Percentiles rank a stretch among this genome's conserved stretches.
Conservation (phyloP, 1,284 basidiomycete genomes). For the Leccinum subrobustum region DNA sequence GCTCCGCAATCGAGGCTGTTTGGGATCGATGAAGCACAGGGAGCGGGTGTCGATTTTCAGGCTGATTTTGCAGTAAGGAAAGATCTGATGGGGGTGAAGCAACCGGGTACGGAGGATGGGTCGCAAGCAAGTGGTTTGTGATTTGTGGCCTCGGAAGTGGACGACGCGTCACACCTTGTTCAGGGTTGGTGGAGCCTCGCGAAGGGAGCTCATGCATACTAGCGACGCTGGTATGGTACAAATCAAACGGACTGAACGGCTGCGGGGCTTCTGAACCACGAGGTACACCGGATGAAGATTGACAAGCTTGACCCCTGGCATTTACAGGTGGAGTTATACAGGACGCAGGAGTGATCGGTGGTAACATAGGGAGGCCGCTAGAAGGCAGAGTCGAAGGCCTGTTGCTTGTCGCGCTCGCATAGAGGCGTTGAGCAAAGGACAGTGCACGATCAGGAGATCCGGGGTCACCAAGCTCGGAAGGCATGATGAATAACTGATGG, state of each 20-base stretch:
- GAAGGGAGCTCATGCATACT: slow-evolving; percentile 1
- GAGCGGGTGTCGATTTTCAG: neutral
- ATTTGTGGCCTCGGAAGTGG: neutral
- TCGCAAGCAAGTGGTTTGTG: neutral
- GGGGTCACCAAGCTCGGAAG: neutral
- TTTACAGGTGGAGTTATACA: neutral
- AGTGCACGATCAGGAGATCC: slow-evolving; percentile 9
- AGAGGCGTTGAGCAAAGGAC: slow-evolving; percentile 32
- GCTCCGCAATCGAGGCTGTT: neutral
- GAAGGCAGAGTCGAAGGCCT: slow-evolving; percentile 2
- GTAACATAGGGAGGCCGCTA: slow-evolving; percentile 3
- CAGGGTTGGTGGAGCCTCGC: neutral
- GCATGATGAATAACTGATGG: neutral
- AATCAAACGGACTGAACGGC: slow-evolving; percentile 13
- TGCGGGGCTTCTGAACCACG: slow-evolving; percentile 2
- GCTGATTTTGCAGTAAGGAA: neutral
- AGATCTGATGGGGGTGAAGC: neutral
- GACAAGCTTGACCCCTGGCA: neutral
- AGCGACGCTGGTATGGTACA: slow-evolving; percentile 21
- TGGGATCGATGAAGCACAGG: neutral
- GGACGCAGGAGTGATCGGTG: slow-evolving; percentile 2
- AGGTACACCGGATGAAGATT: neutral
- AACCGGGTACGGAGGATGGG: neutral
- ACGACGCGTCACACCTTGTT: neutral
- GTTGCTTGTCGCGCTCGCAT: slow-evolving; percentile 26